Base-by-base conservation (phyloP, 352 stramenopile genomes). In the Globisporangium parvum region DNA sequence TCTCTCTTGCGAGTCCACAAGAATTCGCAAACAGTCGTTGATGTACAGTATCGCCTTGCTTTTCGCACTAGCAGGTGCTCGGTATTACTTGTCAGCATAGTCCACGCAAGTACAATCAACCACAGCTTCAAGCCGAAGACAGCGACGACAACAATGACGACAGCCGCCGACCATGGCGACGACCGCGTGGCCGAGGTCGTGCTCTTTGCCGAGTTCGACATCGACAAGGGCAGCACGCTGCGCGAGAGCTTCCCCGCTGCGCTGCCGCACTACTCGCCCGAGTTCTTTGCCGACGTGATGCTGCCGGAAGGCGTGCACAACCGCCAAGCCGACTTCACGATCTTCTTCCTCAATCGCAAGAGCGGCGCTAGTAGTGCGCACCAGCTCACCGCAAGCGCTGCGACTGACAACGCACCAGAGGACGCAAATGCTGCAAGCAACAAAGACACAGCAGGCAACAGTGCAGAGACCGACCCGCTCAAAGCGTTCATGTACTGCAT, bases 211-310 rank as follows among this genome's bases (percentile, higher is more conserved):
- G 81, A 92, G 69, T 91, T 95, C 53, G 85, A 95, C 63, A 80
- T 95, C 31, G 86, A 87, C 60, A 95, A 95, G 51, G 85, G 85
- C 47, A 93, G 83, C 63, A 95, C 84, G 31, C 60, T 95, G 55
- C 79, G 85, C 40, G 68, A 74, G 52, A 91, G 77, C 59, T 93
- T 76, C 47, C 85, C 85, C 8, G 40, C 24, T 1, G 62, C 69
- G 14, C 77, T 91, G 40, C 52, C 74, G 33, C 75, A 91, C 67
- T 93, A 93, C 67, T 88, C 82, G 53, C 72, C 83, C 64, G 85
- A 95, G 70, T 95, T 94, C 62, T 95, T 95, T 56, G 85, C 85
- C 24, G 85, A 95, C 56, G 81, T 87, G 33, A 95, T 95, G 85
- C 62, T 95, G 26, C 85, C 85, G 21, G 85, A 95, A 51, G 85